Conservation (phyloP, 2,329 filamentous ascomycete species). For the Pestalotiopsis fici region DNA sequence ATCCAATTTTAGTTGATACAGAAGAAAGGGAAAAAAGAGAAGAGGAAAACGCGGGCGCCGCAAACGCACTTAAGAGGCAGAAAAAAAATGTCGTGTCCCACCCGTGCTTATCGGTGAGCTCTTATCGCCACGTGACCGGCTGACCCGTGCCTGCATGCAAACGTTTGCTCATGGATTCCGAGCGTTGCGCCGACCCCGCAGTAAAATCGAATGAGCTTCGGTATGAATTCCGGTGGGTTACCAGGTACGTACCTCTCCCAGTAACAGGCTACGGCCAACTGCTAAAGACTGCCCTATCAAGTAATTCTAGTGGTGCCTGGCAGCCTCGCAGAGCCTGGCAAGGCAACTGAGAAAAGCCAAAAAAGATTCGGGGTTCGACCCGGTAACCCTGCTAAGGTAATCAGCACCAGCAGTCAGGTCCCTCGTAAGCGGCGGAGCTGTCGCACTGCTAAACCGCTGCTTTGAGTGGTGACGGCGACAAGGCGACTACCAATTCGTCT, state of each 20-base stretch:
- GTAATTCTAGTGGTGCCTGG: neutral
- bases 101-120: neutral
- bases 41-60: conserved; percentile 10
- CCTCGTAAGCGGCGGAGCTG: neutral
- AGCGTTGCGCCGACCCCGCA: neutral
- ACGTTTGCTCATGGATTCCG: neutral
- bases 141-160: neutral
- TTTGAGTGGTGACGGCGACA: neutral
- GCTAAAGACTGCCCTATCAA: no score
- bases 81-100: neutral
- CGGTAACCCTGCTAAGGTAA: neutral
- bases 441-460: neutral
- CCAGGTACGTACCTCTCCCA: neutral
- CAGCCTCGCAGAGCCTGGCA: neutral
- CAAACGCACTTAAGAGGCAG: neutral
- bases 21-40: conserved; percentile 43
- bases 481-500: neutral
- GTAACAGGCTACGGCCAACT: neutral
- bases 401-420: neutral
- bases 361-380: neutral
- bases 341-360: neutral
- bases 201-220: neutral
- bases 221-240: neutral
- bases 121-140: conserved; percentile 13
- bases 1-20: conserved; percentile 76